Conservation (phyloP, 192 early-diverging fungal species). For the Chytriomyces confervae region DNA sequence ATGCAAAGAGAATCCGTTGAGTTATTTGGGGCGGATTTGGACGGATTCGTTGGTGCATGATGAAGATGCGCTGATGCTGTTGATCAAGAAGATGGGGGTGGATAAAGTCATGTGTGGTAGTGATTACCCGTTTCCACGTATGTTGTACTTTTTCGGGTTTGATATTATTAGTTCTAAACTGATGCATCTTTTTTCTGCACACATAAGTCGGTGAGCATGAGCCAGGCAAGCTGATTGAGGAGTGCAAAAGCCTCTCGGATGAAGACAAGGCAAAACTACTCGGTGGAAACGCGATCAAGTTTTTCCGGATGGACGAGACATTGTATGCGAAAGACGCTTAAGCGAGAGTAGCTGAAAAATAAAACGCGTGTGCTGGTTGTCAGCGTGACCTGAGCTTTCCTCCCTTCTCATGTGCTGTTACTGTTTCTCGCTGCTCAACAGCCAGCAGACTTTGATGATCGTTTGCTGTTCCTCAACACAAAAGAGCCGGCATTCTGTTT, state of each 20-base stretch:
- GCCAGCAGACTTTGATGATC: too few species aligned
- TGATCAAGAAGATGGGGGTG: slow-evolving; percentile 70
- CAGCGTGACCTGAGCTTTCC: too few species aligned
- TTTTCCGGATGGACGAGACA: slow-evolving; percentile 44
- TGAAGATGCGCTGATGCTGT: slow-evolving; percentile 63
- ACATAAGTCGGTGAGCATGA: slow-evolving; percentile 58
- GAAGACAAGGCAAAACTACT: slow-evolving; percentile 68
- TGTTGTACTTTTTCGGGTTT: background rate
- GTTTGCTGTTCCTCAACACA: too few species aligned
- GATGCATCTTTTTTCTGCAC: slow-evolving; percentile 23
- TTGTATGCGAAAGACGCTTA: slow-evolving; percentile 5
- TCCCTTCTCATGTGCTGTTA: too few species aligned
- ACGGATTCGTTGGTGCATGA: slow-evolving; percentile 72
- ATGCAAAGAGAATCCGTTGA: slow-evolving; percentile 59
- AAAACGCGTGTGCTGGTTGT: too few species aligned
- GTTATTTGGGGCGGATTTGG: slow-evolving; percentile 64
- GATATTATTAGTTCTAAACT: background rate
- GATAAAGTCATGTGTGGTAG: slow-evolving; percentile 63
- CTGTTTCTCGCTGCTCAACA: too few species aligned
- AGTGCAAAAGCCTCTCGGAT: slow-evolving; percentile 57
- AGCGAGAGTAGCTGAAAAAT: too few species aligned
- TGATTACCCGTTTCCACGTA: slow-evolving; percentile 56
- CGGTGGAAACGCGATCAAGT: slow-evolving; percentile 62
- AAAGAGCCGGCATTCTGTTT: too few species aligned
- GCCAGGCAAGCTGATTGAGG: slow-evolving; percentile 67